Conservation (phyloP, 768 basidiomycete genomes). For the Phylloporus arenicola region DNA sequence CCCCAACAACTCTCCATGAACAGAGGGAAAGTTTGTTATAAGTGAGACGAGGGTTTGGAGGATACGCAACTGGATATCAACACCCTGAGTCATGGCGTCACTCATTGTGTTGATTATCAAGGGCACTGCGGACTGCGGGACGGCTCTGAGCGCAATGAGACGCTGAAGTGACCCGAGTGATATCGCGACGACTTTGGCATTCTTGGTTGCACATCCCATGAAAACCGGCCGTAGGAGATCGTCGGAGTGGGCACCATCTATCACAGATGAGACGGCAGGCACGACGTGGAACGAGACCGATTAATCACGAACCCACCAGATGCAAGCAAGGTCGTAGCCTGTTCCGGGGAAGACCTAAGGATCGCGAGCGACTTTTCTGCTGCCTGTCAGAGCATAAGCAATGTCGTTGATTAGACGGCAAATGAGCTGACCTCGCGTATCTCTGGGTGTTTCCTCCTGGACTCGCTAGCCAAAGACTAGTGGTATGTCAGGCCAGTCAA, state of each 20-base stretch:
- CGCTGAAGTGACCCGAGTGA: conserved; percentile 88
- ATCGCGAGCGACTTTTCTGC: conserved; percentile 84
- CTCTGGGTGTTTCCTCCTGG: conserved; percentile 83
- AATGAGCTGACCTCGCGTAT: conserved; percentile 75
- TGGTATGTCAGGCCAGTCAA: conserved; percentile 3
- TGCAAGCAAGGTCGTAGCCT: conserved; percentile 64
- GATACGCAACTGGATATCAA: conserved; percentile 93
- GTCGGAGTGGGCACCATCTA: conserved; percentile 75
- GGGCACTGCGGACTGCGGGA: conserved; percentile 74
- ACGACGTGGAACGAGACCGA: not conserved
- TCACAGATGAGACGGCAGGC: conserved; percentile 9
- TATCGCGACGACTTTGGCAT: conserved; percentile 90
- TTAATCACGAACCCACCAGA: conserved; percentile 49
- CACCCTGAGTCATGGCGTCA: conserved; percentile 87
- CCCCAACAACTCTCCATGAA: conserved; percentile 75
- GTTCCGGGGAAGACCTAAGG: conserved; percentile 76
- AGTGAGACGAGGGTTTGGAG: conserved; percentile 89
- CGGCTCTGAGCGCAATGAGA: conserved; percentile 80
- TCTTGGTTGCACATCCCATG: conserved; percentile 91
- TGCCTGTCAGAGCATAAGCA: conserved; percentile 44
- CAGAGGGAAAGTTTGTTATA: conserved; percentile 78
- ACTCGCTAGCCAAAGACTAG: conserved; percentile 84
- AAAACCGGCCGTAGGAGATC: conserved; percentile 83
- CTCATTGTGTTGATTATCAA: conserved; percentile 79
- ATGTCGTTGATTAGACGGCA: not conserved